Conservation (phyloP, 306 rosid genomes). For the Senna siamea region DNA sequence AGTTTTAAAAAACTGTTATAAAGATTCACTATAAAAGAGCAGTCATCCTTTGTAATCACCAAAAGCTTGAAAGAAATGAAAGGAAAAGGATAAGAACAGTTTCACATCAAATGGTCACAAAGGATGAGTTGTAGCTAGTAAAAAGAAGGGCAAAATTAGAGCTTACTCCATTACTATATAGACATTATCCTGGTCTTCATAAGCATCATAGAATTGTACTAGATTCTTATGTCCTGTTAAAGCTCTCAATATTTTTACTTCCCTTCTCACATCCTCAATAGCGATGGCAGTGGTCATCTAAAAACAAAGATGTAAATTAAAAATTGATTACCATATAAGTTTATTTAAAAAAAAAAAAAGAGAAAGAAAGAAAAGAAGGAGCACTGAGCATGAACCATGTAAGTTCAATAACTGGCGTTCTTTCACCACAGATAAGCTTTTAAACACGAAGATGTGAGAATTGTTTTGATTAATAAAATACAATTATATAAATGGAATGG, state of each 20-base stretch:
- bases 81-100: conserved; percentile 19
- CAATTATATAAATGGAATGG: neutral
- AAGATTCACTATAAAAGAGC: conserved; percentile 14
- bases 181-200: conserved; percentile 84
- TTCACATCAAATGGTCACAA: neutral
- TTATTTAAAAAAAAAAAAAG: too few relatives aligned
- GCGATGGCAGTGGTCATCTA: conserved; percentile 98
- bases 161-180: conserved; percentile 95
- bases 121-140: conserved; percentile 13
- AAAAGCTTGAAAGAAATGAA: neutral
- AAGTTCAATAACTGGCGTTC: neutral
- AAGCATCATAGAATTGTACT: conserved; percentile 76
- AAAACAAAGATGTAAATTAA: conserved; percentile 37
- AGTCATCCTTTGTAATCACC: neutral
- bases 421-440: neutral
- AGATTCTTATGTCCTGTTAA: conserved; percentile 83
- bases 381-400: neutral
- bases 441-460: neutral
- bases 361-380: neutral
- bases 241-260: conserved; percentile 91
- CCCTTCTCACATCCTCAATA: conserved; percentile 94
- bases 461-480: neutral
- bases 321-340: neutral
- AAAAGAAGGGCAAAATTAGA: conserved; percentile 26
- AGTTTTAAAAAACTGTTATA: neutral